Conservation (phyloP, 1,139 yeast species). For the Meyerozyma sp. region DNA sequence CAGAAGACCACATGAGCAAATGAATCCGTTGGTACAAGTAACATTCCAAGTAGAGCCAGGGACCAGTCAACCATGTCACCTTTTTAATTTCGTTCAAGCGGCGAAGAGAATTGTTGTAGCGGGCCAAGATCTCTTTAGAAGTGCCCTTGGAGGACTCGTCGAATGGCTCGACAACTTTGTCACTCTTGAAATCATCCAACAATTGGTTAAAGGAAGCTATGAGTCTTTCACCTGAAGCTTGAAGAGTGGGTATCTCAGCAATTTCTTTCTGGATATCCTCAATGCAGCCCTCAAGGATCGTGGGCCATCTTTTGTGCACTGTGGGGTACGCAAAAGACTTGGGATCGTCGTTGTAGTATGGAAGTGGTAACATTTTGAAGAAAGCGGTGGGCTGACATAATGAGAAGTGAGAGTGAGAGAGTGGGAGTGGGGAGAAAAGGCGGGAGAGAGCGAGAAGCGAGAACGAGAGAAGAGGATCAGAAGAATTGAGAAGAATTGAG, state of each 20-base stretch:
- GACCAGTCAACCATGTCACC: constrained; percentile 79
- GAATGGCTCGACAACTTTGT: constrained; percentile 38
- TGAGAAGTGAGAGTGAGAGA: neutral
- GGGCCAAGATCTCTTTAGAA: constrained; percentile 36
- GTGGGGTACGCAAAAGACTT: constrained; percentile 81
- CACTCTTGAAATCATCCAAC: constrained; percentile 31
- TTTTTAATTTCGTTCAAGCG: constrained; percentile 18
- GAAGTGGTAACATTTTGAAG: constrained; percentile 25
- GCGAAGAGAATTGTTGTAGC: constrained; percentile 46
- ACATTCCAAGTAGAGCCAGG: constrained; percentile 89
- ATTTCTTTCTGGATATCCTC: constrained; percentile 44
- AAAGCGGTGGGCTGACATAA: neutral
- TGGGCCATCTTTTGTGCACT: constrained; percentile 82
- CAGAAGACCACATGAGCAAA: constrained; percentile 29
- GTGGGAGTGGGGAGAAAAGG: neutral
- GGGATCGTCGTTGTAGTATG: constrained; percentile 61
- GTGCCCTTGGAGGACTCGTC: constrained; percentile 13
- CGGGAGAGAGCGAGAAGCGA: neutral
- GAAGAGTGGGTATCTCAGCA: constrained; percentile 8
- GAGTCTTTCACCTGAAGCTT: constrained; percentile 27
- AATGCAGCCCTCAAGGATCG: constrained; percentile 62
- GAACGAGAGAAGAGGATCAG: neutral
- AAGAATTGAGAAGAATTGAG: neutral
- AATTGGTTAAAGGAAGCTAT: constrained; percentile 35
- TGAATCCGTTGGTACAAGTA: constrained; percentile 69